phyloP scores from a whole-genome alignment of 2,329 filamentous ascomycete genomes.

The Colletotrichum australisinense region DNA sequence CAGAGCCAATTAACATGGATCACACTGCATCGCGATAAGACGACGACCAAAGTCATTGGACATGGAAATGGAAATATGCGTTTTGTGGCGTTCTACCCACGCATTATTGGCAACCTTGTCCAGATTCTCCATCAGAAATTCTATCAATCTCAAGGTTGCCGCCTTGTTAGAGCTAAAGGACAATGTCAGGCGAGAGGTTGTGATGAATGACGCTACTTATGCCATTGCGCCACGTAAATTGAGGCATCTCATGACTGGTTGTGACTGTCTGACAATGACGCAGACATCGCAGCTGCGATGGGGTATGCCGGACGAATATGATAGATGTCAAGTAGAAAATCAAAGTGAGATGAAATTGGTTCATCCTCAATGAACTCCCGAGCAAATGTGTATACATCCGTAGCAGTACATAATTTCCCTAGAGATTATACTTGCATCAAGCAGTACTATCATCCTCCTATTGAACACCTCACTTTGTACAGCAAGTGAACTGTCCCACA shows the following conservation, averaged over 20 bases:
- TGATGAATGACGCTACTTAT: background rate
- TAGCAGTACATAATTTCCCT: background rate
- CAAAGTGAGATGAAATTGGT: background rate
- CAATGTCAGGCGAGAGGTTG: background rate
- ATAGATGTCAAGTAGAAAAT: background rate
- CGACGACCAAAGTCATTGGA: background rate
- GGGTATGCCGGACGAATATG: background rate
- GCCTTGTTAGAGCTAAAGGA: background rate
- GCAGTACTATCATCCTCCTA: background rate
- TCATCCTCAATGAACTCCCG: background rate
- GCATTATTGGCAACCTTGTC: background rate
- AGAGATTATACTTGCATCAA: background rate
- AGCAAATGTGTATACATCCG: background rate
- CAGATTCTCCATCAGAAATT: background rate
- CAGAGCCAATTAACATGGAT: constrained; percentile 6
- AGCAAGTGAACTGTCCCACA: background rate
- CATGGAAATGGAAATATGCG: background rate
- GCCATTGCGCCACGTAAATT: background rate
- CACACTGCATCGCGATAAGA: constrained; percentile 4
- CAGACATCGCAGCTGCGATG: background rate
- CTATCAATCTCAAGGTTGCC: background rate
- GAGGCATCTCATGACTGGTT: background rate
- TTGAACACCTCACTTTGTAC: background rate
- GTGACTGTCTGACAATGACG: background rate
- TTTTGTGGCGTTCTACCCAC: background rate